These are phyloP conservation scores for Aspergillus texensis DNA, from an alignment of 2,329 filamentous ascomycete species.

Conservation along the genomic window DNA sequence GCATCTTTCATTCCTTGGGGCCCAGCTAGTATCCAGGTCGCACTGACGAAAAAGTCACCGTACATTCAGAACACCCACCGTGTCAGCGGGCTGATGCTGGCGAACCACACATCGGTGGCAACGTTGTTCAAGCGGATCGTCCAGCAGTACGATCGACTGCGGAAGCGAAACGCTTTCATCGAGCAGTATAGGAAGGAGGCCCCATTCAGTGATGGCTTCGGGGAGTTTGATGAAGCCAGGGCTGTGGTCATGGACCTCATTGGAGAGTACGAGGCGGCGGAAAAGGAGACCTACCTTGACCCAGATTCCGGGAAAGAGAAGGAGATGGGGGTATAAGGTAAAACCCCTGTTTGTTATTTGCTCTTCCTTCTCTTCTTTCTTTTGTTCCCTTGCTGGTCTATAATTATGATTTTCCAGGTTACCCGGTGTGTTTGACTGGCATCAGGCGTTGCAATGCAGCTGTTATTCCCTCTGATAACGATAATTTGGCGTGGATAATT, in stretches of 20 bases:
- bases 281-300: conserved; percentile 85
- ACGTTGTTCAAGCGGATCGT: conserved; percentile 95
- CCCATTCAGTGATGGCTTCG: conserved; percentile 85
- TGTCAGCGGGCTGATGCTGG: conserved; percentile 94
- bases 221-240: conserved; percentile 92
- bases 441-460: conserved; percentile 9
- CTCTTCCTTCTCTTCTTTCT: conserved; percentile 1
- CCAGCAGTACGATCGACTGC: conserved; percentile 86
- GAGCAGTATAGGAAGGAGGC: conserved; percentile 96
- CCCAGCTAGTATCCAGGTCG: conserved; percentile 95
- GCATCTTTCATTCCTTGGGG: conserved; percentile 99
- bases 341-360: conserved; percentile 1
- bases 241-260: conserved; percentile 91
- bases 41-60: conserved; percentile 92
- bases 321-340: conserved; percentile 28
- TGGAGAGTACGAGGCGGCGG: conserved; percentile 92
- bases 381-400: conserved; percentile 11
- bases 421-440: conserved; percentile 21
- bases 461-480: conserved; percentile 4
- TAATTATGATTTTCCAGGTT: conserved; percentile 18
- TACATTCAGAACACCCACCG: conserved; percentile 93
- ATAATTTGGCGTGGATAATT: conserved; percentile 2
- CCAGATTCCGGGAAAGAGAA: conserved; percentile 61
- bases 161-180: conserved; percentile 95
- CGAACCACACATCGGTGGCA: conserved; percentile 96